Conservation (phyloP, 2,329 filamentous ascomycete genomes). For the Fusarium citri region DNA sequence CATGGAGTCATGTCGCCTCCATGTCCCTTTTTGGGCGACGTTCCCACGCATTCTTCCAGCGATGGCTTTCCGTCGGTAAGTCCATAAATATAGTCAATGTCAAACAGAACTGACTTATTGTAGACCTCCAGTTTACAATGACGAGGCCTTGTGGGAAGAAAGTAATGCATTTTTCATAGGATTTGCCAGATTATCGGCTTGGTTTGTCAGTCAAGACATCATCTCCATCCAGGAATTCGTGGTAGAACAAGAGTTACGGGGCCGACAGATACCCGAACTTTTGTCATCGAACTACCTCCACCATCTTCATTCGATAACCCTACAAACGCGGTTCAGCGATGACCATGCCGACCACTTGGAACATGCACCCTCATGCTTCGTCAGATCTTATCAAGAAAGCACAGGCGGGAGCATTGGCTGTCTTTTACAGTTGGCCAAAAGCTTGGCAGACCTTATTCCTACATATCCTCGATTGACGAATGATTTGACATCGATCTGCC, state of each 20-base stretch:
- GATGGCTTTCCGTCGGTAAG: constrained; percentile 56
- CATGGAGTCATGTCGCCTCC: constrained; percentile 57
- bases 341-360: constrained; percentile 26
- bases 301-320: constrained; percentile 53
- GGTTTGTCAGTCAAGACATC: constrained; percentile 63
- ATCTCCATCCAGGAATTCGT: constrained; percentile 34
- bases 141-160: constrained; percentile 47
- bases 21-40: constrained; percentile 63
- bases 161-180: constrained; percentile 52
- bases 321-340: constrained; percentile 28
- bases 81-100: not conserved
- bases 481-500: constrained; percentile 53
- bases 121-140: constrained; percentile 45
- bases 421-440: constrained; percentile 57
- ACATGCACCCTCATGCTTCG: constrained; percentile 45
- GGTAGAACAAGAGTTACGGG: constrained; percentile 13
- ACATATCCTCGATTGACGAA: constrained; percentile 62
- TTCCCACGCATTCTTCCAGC: constrained; percentile 62
- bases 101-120: constrained; percentile 8
- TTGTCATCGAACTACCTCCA: constrained; percentile 56
- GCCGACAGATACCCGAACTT: constrained; percentile 41
- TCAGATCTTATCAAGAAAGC: constrained; percentile 58
- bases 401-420: constrained; percentile 57
- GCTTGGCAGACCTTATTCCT: constrained; percentile 56
- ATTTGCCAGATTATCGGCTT: constrained; percentile 63